Evolutionary conservation across 1,284 basidiomycete species (phyloP).

Genomic region (Fomitiporia mediterranea): DNA sequence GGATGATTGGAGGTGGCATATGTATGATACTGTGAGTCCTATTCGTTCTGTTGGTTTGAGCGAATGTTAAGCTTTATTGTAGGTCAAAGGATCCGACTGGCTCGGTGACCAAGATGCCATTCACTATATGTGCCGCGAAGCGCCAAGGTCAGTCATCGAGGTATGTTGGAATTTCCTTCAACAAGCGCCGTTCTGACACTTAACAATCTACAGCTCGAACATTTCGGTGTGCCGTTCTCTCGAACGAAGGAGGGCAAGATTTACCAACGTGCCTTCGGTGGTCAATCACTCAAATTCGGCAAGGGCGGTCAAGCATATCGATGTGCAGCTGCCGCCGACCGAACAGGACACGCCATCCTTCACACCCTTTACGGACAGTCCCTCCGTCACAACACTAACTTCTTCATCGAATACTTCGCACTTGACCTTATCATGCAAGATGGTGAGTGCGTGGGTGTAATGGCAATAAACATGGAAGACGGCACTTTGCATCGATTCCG

Average conservation of each 20-base stretch:
- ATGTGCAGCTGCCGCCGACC: constrained; percentile 97
- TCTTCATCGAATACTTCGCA: constrained; percentile 99
- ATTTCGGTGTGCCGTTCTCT: constrained; percentile 98
- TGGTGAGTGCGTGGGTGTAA: constrained; percentile 98
- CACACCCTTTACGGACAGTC: constrained; percentile 99
- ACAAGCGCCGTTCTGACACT: constrained; percentile 3
- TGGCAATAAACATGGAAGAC: constrained; percentile 99
- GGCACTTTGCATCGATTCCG: constrained; percentile 99
- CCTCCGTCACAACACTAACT: constrained; percentile 98
- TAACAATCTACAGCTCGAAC: constrained; percentile 72
- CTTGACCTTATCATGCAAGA: constrained; percentile 98
- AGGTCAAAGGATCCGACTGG: constrained; percentile 99
- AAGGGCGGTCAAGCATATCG: constrained; percentile 99
- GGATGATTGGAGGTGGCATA: constrained; percentile 99
- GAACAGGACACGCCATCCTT: constrained; percentile 97
- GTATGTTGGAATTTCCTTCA: constrained; percentile 34
- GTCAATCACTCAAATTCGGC: constrained; percentile 95
- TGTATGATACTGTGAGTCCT: constrained; percentile 89
- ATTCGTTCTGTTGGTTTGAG: constrained; percentile 6
- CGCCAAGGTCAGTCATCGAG: constrained; percentile 90
- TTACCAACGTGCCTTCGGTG: constrained; percentile 99
- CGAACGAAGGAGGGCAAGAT: constrained; percentile 99
- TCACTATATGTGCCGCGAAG: constrained; percentile 98
- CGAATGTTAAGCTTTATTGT: constrained; percentile 21
- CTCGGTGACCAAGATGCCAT: constrained; percentile 99